Evolutionary conservation across 192 early-diverging fungal species (phyloP).

Genomic region (Podila minutissima): DNA sequence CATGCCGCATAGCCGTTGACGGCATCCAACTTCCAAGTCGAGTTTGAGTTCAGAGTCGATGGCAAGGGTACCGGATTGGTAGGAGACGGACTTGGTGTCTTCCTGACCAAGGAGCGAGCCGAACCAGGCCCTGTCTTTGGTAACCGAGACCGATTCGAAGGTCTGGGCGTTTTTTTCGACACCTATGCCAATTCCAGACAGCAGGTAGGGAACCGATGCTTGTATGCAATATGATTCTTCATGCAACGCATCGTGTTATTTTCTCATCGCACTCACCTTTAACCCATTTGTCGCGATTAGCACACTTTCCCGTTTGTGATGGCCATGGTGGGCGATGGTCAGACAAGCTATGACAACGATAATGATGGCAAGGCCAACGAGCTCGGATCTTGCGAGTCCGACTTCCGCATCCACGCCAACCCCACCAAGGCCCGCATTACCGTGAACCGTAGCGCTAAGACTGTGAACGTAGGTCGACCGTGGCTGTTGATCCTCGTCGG

Average conservation of each 20-base stretch:
- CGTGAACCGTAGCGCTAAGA: slow-evolving; percentile 67
- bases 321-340: slow-evolving; percentile 95
- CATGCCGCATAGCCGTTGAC: slow-evolving; percentile 64
- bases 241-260: slow-evolving; percentile 1
- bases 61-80: slow-evolving; percentile 76
- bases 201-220: slow-evolving; percentile 27
- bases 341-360: slow-evolving; percentile 83
- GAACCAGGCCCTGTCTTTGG: slow-evolving; percentile 87
- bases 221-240: too few relatives aligned
- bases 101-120: slow-evolving; percentile 82
- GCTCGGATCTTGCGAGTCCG: slow-evolving; percentile 73
- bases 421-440: slow-evolving; percentile 79
- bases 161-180: slow-evolving; percentile 95
- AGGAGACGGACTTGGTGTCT: slow-evolving; percentile 98
- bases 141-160: slow-evolving; percentile 83
- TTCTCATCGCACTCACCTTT: slow-evolving; percentile 58
- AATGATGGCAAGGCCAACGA: slow-evolving; percentile 84
- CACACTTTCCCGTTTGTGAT: slow-evolving; percentile 88
- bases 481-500: not conserved
- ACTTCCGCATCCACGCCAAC: slow-evolving; percentile 77
- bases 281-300: slow-evolving; percentile 24
- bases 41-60: slow-evolving; percentile 91
- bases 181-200: slow-evolving; percentile 86
- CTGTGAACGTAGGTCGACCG: slow-evolving; percentile 3
- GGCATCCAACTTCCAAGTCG: slow-evolving; percentile 77